Evolutionary conservation across 257 asterid genomes (phyloP).

Genomic region (Nicotiana knightiana): DNA sequence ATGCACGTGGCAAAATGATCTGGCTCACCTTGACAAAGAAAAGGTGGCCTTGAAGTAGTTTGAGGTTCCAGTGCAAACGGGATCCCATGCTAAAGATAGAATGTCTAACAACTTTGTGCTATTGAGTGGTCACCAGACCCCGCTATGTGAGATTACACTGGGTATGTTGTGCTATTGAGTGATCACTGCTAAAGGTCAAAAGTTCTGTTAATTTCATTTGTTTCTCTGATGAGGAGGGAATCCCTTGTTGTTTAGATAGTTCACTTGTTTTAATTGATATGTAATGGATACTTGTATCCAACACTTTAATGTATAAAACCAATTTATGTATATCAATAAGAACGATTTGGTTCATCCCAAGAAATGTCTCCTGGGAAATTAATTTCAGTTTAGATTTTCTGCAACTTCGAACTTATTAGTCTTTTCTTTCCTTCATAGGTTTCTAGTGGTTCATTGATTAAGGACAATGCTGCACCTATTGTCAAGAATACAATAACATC

Average conservation of each 20-base stretch:
- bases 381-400: neutral
- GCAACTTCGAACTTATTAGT: neutral
- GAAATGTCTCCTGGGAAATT: neutral
- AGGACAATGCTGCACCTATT: conserved; percentile 38
- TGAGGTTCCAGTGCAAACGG: neutral
- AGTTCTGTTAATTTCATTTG: neutral
- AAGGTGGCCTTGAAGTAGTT: neutral
- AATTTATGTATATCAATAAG: neutral
- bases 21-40: neutral
- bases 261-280: neutral
- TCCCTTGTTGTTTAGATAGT: neutral
- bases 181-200: neutral
- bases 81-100: neutral
- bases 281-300: neutral
- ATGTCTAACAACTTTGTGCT: neutral
- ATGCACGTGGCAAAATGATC: neutral
- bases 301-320: neutral
- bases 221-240: neutral
- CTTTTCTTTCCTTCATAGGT: conserved; percentile 17
- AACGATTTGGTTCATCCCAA: neutral
- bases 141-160: too few relatives aligned
- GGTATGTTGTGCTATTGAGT: neutral
- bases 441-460: conserved; percentile 35
- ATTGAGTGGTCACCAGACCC: neutral
- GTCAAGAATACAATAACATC: conserved; percentile 32